These are phyloP conservation scores for Juglanconis sp. DNA, from an alignment of 2,329 filamentous ascomycete species.

Conservation along the genomic window DNA sequence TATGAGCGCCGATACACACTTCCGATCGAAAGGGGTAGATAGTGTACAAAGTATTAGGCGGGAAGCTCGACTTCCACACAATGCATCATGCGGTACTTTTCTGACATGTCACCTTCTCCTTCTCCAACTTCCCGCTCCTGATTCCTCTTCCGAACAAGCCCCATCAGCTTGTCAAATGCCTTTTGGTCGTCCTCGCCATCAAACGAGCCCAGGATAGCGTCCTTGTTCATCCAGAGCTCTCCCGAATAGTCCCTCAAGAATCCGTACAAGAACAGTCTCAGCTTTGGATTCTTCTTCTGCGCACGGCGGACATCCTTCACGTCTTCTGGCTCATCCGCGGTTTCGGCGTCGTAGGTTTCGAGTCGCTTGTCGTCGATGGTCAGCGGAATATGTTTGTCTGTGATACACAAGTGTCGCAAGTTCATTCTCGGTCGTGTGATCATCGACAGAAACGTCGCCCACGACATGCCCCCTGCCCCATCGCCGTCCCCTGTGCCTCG, in stretches of 20 bases:
- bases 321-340: conserved; percentile 13
- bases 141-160: neutral
- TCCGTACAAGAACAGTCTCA: conserved; percentile 14
- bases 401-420: conserved; percentile 2
- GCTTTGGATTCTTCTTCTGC: conserved; percentile 9
- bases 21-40: neutral
- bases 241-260: conserved; percentile 17
- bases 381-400: conserved; percentile 15
- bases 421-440: conserved; percentile 9
- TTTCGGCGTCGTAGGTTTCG: conserved; percentile 7
- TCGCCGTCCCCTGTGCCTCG: conserved; percentile 2
- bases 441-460: conserved; percentile 13
- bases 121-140: neutral
- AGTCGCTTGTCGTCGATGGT: conserved; percentile 13
- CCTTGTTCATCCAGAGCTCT: conserved; percentile 20
- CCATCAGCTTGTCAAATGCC: conserved; percentile 6
- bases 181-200: conserved; percentile 14
- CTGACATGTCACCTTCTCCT: neutral
- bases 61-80: neutral
- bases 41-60: neutral
- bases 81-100: neutral
- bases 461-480: conserved; percentile 10
- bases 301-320: conserved; percentile 15
- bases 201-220: conserved; percentile 12
- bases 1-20: neutral